Evolutionary conservation across 805 yeast species (phyloP).

Genomic region (Saturnispora silvae): DNA sequence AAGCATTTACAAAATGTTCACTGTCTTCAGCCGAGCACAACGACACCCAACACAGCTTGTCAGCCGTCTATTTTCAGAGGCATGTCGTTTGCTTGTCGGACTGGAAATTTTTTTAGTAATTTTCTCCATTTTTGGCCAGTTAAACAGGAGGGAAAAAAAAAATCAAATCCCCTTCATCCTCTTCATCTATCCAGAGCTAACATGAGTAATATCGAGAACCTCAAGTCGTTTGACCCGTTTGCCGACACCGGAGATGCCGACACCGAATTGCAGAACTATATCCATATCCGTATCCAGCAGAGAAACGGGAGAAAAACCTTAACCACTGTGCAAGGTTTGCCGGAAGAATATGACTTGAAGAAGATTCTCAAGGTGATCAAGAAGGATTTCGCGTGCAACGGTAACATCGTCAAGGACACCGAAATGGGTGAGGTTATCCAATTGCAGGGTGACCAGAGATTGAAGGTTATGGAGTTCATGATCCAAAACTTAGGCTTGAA

Average conservation of each 20-base stretch:
- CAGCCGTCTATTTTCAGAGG: too few relatives aligned
- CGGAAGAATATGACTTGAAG: slow-evolving; percentile 88
- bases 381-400: slow-evolving; percentile 98
- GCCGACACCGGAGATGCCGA: slow-evolving; percentile 99
- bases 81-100: too few relatives aligned
- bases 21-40: not conserved
- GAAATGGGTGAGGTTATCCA: slow-evolving; percentile 96
- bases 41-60: not conserved
- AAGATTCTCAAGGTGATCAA: slow-evolving; percentile 87
- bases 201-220: slow-evolving; percentile 89
- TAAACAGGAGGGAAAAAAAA: too few relatives aligned
- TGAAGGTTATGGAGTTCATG: slow-evolving; percentile 88
- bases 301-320: slow-evolving; percentile 98
- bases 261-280: slow-evolving; percentile 88
- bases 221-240: slow-evolving; percentile 89
- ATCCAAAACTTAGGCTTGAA: slow-evolving; percentile 77
- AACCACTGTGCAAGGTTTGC: slow-evolving; percentile 97
- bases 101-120: too few relatives aligned
- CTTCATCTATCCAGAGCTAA: slow-evolving; percentile 17
- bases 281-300: slow-evolving; percentile 98
- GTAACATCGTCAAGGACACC: slow-evolving; percentile 92
- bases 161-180: too few relatives aligned
- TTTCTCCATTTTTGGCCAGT: too few relatives aligned
- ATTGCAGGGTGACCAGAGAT: slow-evolving; percentile 98
- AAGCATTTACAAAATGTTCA: not conserved